phyloP scores from a whole-genome alignment of 345 rosid genomes.

The Mercurialis annua region DNA sequence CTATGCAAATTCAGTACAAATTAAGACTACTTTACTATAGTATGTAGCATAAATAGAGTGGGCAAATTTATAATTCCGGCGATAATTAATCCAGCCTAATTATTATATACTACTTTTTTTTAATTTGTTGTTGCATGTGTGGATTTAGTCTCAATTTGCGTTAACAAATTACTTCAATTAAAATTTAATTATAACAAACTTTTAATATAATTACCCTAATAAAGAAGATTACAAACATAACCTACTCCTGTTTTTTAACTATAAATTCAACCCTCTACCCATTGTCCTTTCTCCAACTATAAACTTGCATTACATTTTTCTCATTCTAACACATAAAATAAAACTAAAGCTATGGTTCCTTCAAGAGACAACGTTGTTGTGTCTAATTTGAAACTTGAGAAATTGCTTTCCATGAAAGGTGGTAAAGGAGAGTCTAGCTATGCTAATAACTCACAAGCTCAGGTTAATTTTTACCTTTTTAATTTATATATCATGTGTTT shows the following conservation, averaged over 20 bases:
- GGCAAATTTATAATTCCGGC: no score
- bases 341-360: constrained; percentile 38
- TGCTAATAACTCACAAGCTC: constrained; percentile 95
- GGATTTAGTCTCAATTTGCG: no score
- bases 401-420: constrained; percentile 86
- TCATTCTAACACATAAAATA: not conserved
- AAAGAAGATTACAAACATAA: constrained; percentile 9
- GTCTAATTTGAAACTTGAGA: constrained; percentile 70
- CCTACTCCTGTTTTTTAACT: not conserved
- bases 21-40: no score
- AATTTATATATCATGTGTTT: not conserved
- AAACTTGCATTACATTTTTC: not conserved
- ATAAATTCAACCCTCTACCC: not conserved
- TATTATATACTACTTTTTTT: no score
- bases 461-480: constrained; percentile 36
- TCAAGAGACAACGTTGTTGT: constrained; percentile 61
- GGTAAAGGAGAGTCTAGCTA: constrained; percentile 92
- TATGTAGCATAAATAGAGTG: no score
- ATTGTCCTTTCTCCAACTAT: not conserved
- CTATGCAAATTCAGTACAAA: no score
- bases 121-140: no score
- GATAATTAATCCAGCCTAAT: no score
- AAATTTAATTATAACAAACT: not conserved
- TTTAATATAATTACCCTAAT: constrained; percentile 2
- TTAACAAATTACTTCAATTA: no score